These are phyloP conservation scores for Suillus brevipes DNA, from an alignment of 768 basidiomycete genomes.

Conservation along the genomic window DNA sequence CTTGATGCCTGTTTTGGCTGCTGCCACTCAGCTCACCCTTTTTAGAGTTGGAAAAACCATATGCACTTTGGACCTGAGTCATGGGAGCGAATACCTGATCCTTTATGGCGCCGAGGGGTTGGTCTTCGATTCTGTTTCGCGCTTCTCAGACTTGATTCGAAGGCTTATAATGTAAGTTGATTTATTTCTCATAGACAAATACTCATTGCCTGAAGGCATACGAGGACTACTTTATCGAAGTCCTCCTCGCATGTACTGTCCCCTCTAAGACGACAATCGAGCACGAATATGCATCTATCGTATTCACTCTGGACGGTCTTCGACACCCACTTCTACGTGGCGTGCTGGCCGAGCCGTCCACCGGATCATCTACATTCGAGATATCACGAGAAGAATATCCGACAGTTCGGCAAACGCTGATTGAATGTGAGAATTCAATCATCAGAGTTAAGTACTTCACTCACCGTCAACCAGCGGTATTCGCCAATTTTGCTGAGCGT, in stretches of 20 bases:
- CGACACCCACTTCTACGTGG: slow-evolving; percentile 51
- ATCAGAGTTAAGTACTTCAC: not conserved
- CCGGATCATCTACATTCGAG: slow-evolving; percentile 26
- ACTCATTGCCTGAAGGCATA: slow-evolving; percentile 36
- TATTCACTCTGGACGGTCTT: slow-evolving; percentile 60
- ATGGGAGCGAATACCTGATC: slow-evolving; percentile 55
- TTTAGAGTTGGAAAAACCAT: slow-evolving; percentile 63
- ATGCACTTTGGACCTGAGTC: slow-evolving; percentile 52
- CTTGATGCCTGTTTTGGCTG: not conserved
- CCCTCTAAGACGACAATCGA: slow-evolving; percentile 51
- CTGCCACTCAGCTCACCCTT: slow-evolving; percentile 3
- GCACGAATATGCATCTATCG: slow-evolving; percentile 53
- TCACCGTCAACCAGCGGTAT: slow-evolving; percentile 35
- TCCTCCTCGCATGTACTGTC: slow-evolving; percentile 54
- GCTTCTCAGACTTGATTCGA: slow-evolving; percentile 58
- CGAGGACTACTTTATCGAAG: slow-evolving; percentile 51
- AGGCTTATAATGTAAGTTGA: slow-evolving; percentile 54
- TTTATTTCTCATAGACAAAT: slow-evolving; percentile 6
- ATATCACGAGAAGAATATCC: slow-evolving; percentile 34
- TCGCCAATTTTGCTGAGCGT: slow-evolving; percentile 42
- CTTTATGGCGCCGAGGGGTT: slow-evolving; percentile 54
- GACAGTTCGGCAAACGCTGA: slow-evolving; percentile 36
- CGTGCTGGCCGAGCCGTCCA: slow-evolving; percentile 29
- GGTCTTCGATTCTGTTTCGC: slow-evolving; percentile 62
- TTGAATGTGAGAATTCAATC: slow-evolving; percentile 25